Conservation (phyloP, 164 flowering plant genomes). For the Chimonanthus praecox region DNA sequence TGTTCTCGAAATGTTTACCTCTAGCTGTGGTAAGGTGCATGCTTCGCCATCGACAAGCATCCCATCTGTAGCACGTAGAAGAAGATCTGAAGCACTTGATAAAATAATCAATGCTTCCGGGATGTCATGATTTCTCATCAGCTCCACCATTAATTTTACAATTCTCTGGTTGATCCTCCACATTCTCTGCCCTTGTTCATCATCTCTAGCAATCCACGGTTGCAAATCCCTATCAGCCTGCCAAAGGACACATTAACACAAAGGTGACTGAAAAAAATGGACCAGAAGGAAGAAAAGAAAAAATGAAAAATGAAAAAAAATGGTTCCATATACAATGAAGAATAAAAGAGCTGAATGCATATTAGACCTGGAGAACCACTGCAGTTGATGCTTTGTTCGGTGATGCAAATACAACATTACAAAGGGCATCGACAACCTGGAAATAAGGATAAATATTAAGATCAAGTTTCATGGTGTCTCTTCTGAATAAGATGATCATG, state of each 20-base stretch:
- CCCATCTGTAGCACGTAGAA: constrained; percentile 94
- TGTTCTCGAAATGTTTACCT: constrained; percentile 40
- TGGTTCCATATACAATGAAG: not conserved
- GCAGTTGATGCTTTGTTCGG: constrained; percentile 93
- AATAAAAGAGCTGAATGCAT: constrained; percentile 14
- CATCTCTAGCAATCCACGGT: constrained; percentile 96
- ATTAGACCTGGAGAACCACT: constrained; percentile 85
- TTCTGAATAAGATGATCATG: not conserved
- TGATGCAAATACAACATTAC: constrained; percentile 85
- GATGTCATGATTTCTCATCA: constrained; percentile 82
- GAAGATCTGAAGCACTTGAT: constrained; percentile 88
- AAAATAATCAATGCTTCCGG: constrained; percentile 79
- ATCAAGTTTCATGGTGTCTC: too few species aligned
- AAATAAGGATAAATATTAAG: constrained; percentile 1
- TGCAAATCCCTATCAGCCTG: constrained; percentile 95
- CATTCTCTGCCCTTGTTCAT: constrained; percentile 83
- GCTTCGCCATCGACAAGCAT: constrained; percentile 98
- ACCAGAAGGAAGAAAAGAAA: not conserved
- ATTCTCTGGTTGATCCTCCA: constrained; percentile 94
- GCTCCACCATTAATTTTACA: constrained; percentile 72
- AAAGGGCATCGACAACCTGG: constrained; percentile 89
- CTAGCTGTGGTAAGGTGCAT: constrained; percentile 92
- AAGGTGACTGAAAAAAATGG: constrained; percentile 29
- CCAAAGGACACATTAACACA: constrained; percentile 17
- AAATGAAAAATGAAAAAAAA: not conserved